These are phyloP conservation scores for Epichloe gansuensis DNA, from an alignment of 2,329 filamentous ascomycete genomes.

Conservation along the genomic window DNA sequence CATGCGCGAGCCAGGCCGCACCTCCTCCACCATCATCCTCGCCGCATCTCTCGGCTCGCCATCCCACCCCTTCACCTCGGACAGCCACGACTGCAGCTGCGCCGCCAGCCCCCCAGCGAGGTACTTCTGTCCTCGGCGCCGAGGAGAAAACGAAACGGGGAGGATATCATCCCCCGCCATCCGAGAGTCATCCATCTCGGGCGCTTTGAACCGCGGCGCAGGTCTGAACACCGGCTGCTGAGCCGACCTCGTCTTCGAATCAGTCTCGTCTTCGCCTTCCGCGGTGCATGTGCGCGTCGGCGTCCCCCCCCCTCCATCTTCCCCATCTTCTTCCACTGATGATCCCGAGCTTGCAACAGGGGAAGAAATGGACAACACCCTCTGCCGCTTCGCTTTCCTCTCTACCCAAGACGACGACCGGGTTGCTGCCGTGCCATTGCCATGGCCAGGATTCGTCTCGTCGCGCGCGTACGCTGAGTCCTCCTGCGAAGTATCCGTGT, in stretches of 20 bases:
- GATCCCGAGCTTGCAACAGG: slow-evolving; percentile 10
- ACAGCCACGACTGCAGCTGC: slow-evolving; percentile 27
- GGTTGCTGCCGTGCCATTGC: too few relatives aligned
- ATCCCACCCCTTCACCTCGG: slow-evolving; percentile 26
- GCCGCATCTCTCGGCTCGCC: slow-evolving; percentile 4
- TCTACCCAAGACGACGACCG: slow-evolving; percentile 2
- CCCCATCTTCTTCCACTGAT: neutral
- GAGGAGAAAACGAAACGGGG: slow-evolving; percentile 23
- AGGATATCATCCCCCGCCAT: slow-evolving; percentile 11
- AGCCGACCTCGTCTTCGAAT: neutral
- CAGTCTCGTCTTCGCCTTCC: neutral
- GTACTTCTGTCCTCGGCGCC: slow-evolving; percentile 23
- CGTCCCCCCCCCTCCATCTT: neutral
- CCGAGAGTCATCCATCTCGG: slow-evolving; percentile 11
- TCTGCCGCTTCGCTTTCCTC: slow-evolving; percentile 9
- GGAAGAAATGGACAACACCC: slow-evolving; percentile 13
- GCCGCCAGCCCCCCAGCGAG: slow-evolving; percentile 26
- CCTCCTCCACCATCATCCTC: slow-evolving; percentile 18
- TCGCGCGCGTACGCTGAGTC: neutral
- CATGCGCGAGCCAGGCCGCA: slow-evolving; percentile 21
- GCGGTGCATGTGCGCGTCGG: neutral
- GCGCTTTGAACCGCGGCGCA: slow-evolving; percentile 27
- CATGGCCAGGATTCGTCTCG: neutral
- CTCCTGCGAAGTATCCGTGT: neutral
- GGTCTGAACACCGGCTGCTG: slow-evolving; percentile 26